These are phyloP conservation scores for Citrullus colocynthis DNA, from an alignment of 306 rosid genomes.

Conservation along the genomic window DNA sequence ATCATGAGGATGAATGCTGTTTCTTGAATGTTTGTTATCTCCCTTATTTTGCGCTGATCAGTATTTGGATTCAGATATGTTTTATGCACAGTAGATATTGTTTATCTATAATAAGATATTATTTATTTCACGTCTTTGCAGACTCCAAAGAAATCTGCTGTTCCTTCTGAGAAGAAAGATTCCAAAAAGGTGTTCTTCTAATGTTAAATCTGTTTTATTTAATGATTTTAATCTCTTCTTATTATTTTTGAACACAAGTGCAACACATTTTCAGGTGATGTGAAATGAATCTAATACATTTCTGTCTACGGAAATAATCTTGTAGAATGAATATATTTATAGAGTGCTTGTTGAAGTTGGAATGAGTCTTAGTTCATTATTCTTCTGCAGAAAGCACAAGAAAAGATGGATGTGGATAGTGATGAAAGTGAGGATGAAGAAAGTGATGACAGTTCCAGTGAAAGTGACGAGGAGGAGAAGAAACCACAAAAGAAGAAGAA, in stretches of 20 bases:
- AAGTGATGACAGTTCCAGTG: constrained; percentile 33
- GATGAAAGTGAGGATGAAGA: constrained; percentile 18
- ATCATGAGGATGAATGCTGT: no score
- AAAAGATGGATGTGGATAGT: constrained; percentile 26
- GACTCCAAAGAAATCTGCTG: not conserved
- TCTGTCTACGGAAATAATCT: not conserved
- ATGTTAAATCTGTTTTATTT: not conserved
- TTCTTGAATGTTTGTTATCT: not conserved
- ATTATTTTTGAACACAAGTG: no score
- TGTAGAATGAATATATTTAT: not conserved
- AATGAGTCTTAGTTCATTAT: not conserved
- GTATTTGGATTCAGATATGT: no score
- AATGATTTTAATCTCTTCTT: not conserved
- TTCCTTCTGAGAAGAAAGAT: not conserved
- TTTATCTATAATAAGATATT: not conserved
- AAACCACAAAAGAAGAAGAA: constrained; percentile 28
- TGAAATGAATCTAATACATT: not conserved
- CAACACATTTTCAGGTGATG: no score
- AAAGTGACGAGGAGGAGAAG: constrained; percentile 23
- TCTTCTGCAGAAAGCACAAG: constrained; percentile 10
- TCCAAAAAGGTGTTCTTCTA: not conserved
- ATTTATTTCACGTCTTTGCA: not conserved
- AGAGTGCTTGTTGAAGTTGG: not conserved
- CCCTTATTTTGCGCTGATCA: not conserved
- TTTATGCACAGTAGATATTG: not conserved